phyloP scores from a whole-genome alignment of 2,329 filamentous ascomycete genomes.

The Phyllosticta citrichinensis region DNA sequence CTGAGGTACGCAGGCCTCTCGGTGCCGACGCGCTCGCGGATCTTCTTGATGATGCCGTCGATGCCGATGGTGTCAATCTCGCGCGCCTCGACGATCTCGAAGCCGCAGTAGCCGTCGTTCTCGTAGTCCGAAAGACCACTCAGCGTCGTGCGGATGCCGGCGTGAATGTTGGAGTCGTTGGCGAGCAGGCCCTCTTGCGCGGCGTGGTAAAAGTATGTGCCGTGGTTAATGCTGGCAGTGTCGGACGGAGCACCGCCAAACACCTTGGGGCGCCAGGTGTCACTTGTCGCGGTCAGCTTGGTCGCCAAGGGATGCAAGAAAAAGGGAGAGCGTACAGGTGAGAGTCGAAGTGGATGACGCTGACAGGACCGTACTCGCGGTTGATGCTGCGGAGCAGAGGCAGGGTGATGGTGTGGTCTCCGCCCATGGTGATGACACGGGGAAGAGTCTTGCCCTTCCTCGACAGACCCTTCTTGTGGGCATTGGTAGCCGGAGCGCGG shows the following conservation, averaged over 20 bases:
- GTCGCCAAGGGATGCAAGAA: not conserved
- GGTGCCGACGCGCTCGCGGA: constrained; percentile 63
- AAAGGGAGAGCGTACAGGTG: constrained; percentile 37
- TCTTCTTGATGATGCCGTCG: constrained; percentile 68
- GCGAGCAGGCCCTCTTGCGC: constrained; percentile 64
- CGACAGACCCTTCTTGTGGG: constrained; percentile 56
- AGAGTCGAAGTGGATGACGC: constrained; percentile 54
- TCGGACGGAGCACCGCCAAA: constrained; percentile 74
- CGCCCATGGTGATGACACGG: constrained; percentile 64
- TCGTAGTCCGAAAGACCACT: constrained; percentile 72
- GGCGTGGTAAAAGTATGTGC: constrained; percentile 82
- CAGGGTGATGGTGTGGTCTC: constrained; percentile 53
- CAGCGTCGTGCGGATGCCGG: constrained; percentile 74
- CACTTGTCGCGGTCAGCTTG: constrained; percentile 17
- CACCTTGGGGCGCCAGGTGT: constrained; percentile 70
- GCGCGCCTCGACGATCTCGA: constrained; percentile 68
- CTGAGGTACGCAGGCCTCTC: constrained; percentile 68
- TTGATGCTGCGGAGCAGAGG: constrained; percentile 47
- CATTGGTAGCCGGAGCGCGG: constrained; percentile 59
- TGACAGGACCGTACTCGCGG: constrained; percentile 58
- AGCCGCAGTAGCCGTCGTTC: constrained; percentile 76
- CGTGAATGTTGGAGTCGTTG: constrained; percentile 81
- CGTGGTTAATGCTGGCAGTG: constrained; percentile 71
- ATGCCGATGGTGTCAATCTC: constrained; percentile 61
- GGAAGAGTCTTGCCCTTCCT: constrained; percentile 68